Base-by-base conservation (phyloP, 352 stramenopile genomes). In the Phytophthora colocasiae region DNA sequence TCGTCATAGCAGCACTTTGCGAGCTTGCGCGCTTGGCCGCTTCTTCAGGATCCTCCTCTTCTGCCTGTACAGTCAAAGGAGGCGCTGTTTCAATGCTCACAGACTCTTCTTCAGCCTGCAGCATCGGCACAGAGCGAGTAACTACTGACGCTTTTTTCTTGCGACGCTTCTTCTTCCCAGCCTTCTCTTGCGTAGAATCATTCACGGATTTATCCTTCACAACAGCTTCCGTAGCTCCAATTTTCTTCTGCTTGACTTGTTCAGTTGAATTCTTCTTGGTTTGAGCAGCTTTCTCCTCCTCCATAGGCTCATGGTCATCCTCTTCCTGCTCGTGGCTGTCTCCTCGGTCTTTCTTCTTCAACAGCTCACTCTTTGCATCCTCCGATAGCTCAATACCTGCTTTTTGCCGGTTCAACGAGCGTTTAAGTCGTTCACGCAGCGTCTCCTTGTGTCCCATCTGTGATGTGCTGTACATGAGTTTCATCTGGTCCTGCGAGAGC, bases 391-490 rank as follows among this genome's bases (percentile, higher is more conserved):
- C 58, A 36, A 96, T 67, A 3, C 87, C 87, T 17, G 85, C 85
- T 55, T 94, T 93, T 43, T 93, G 75, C 8, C 79, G 64, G 62
- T 92, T 93, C 56, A 96, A 71, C 8, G 85, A 90, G 34, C 85
- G 84, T 70, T 92, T 91, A 22, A 94, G 70, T 0, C 86, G 84
- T 43, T 94, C 85, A 11, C 81, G 76, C 56, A 94, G 67, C 47
- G 85, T 96, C 73, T 94, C 83, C 49, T 91, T 92, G 75, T 96
- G 85, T 3, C 87, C 87, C 36, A 95, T 75, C 45, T 83, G 75
- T 12, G 87, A 89, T 24, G 83, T 92, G 58, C 85, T 87, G 76
- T 90, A 80, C 71, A 94, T 81, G 44, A 94, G 73, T 40, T 83
- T 79, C 52, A 93, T 69, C 54, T 94, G 81, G 38, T 86, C 79